phyloP scores from a whole-genome alignment of 306 rosid species.

The Herpetospermum pedunculosum region DNA sequence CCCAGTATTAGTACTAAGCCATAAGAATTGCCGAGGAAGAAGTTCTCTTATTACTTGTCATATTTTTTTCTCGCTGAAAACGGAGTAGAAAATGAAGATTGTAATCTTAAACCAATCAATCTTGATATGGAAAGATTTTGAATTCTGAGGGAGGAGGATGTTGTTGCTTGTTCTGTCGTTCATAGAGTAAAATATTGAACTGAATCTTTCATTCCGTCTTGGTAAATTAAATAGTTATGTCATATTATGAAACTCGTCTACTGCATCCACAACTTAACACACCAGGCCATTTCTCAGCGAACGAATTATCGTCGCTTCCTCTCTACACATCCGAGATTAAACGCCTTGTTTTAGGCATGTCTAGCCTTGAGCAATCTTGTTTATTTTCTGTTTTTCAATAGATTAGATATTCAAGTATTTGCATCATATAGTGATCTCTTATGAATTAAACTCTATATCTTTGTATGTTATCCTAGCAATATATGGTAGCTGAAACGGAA shows the following conservation, averaged over 20 bases:
- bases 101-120: not conserved
- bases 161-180: not conserved
- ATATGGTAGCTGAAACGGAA: not conserved
- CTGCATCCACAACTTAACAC: not conserved
- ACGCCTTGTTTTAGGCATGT: not conserved
- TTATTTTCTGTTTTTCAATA: not conserved
- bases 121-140: not conserved
- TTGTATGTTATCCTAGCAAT: not conserved
- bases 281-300: not conserved
- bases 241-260: not conserved
- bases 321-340: not conserved
- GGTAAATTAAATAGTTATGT: not conserved
- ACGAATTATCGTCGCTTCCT: too few species aligned
- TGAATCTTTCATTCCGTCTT: not conserved
- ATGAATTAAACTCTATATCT: not conserved
- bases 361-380: not conserved
- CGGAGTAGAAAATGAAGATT: not conserved
- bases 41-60: not conserved
- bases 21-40: too few species aligned
- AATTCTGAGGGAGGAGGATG: not conserved
- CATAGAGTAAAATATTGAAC: not conserved
- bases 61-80: not conserved
- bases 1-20: not conserved
- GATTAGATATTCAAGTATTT: not conserved
- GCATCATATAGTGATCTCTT: not conserved